These are phyloP conservation scores for Ulmus americana DNA, from an alignment of 331 rosid species.

Conservation along the genomic window DNA sequence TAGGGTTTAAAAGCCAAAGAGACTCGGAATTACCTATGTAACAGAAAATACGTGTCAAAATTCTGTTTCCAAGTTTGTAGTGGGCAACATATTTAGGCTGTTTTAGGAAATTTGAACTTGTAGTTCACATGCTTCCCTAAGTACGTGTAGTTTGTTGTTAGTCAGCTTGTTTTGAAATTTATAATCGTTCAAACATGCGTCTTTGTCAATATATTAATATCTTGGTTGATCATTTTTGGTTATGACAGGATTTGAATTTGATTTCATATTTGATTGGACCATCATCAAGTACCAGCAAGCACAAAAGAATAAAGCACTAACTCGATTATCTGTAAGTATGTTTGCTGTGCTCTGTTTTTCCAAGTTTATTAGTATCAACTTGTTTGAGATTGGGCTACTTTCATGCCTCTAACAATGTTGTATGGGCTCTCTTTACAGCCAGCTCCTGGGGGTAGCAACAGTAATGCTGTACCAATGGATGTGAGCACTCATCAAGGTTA, in stretches of 20 bases:
- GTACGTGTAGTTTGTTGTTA: not conserved
- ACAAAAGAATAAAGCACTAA: constrained; percentile 58
- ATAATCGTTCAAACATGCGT: constrained; percentile 1
- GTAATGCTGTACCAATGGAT: constrained; percentile 45
- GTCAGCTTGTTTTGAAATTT: not conserved
- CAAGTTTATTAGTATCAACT: not conserved
- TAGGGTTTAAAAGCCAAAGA: no score
- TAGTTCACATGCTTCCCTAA: no score
- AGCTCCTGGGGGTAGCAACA: constrained; percentile 51
- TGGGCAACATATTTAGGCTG: no score
- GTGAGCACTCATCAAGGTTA: constrained; percentile 60
- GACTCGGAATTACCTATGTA: no score
- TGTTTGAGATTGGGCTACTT: constrained; percentile 1
- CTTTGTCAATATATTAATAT: not conserved
- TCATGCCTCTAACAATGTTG: constrained; percentile 26
- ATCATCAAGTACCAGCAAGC: constrained; percentile 82
- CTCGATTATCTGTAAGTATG: constrained; percentile 50
- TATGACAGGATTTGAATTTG: constrained; percentile 69
- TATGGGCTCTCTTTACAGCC: constrained; percentile 40
- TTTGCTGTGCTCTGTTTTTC: constrained; percentile 11
- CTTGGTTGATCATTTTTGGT: constrained; percentile 12
- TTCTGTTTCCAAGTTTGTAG: no score
- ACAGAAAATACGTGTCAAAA: no score
- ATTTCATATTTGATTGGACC: constrained; percentile 87
- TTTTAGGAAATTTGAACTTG: no score